Base-by-base conservation (phyloP, 495 filamentous ascomycete species). In the Neurospora africana region DNA sequence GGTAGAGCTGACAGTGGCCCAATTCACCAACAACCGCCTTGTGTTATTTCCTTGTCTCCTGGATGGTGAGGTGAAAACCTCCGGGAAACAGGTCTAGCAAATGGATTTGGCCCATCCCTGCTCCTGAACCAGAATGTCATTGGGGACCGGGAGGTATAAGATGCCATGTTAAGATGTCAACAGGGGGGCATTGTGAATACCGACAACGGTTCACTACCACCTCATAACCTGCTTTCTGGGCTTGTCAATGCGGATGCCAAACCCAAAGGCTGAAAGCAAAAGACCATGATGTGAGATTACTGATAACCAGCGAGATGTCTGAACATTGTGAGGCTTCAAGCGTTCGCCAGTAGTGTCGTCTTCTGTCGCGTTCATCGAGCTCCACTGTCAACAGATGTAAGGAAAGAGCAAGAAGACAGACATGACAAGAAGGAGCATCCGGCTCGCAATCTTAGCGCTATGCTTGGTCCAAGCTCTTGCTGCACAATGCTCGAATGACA, bases 171-270 rank as follows among this genome's bases (percentile, higher is more conserved):
- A 65, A 65, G 15, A 30, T 65, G 53, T 65, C 53, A 65, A 61
- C 53, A 33, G 47, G 47, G 47, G 44, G 44, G 47, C 21, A 3
- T 27, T 27, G 47, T 61, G 27, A 30, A 61, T 61, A 61, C 53
- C 27, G 15, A 65, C 27, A 65, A 33, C 27, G 53, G 53, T 33
- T 33, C 53, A 30, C 36, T 75, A 73, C 74, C 69, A 75, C 74
- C 61, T 53, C 35, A 74, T 61, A 75, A 74, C 74, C 69, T 65
- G 74, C 73, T 75, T 75, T 68, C 27, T 11, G 44, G 40, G 11
- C 44, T 69, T 68, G 68, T 21, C 65, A 70, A 43, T 70, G 10
- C 7, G 13, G 11, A 15, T 44, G n/a, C 35, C 27, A 36, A 72
- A 72, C 47, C 44, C 74, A 73, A 73, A 73, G 74, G 40, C 27